These are phyloP conservation scores for Pelargonium myrrhifolium DNA, from an alignment of 441 rosid species.

Conservation along the genomic window DNA sequence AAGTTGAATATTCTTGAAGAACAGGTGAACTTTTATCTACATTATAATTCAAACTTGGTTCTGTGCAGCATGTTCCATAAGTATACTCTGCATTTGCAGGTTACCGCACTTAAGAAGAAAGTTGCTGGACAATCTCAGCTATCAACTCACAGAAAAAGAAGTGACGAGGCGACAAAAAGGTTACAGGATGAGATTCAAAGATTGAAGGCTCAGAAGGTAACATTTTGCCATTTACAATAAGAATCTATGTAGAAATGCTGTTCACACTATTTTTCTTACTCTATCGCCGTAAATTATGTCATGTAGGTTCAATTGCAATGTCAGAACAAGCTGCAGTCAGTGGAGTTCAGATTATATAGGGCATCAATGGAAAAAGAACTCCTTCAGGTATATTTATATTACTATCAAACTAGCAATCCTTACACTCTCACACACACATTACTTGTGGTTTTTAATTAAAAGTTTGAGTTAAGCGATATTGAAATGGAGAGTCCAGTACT, in stretches of 20 bases:
- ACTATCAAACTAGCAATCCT: background rate
- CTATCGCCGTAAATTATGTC: background rate
- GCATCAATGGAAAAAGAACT: slow-evolving; percentile 69
- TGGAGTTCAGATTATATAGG: slow-evolving; percentile 62
- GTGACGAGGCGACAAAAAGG: slow-evolving; percentile 26
- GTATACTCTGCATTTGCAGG: slow-evolving; percentile 30
- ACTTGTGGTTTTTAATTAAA: background rate
- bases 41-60: background rate
- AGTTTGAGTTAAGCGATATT: background rate
- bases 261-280: slow-evolving; percentile 6
- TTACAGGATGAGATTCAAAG: slow-evolving; percentile 48
- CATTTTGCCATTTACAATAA: slow-evolving; percentile 15
- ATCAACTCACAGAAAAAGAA: slow-evolving; percentile 40
- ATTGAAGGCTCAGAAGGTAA: slow-evolving; percentile 82
- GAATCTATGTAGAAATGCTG: background rate
- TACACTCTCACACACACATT: slow-evolving; percentile 1
- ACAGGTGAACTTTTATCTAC: slow-evolving; percentile 35
- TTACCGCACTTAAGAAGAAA: slow-evolving; percentile 50
- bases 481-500: background rate
- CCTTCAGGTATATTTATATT: slow-evolving; percentile 50
- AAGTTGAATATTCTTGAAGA: slow-evolving; percentile 40
- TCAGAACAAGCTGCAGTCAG: slow-evolving; percentile 70
- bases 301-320: slow-evolving; percentile 82
- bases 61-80: slow-evolving; percentile 5
- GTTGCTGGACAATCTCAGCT: slow-evolving; percentile 36